These are phyloP conservation scores for Suhomyces vadensis DNA, from an alignment of 805 yeast genomes.

Conservation along the genomic window DNA sequence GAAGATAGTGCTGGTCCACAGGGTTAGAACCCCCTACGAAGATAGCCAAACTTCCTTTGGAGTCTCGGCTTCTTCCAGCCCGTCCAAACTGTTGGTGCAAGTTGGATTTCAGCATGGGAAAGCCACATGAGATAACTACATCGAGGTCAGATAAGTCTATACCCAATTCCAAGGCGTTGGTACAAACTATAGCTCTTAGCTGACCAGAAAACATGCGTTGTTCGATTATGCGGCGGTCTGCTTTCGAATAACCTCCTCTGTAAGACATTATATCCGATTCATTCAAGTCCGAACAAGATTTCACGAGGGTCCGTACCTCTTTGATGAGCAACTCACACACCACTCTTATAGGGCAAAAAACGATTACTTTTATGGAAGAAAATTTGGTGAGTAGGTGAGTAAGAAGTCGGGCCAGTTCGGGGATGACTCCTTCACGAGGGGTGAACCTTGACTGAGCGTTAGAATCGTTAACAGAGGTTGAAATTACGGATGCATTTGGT, in stretches of 20 bases:
- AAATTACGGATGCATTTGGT: background rate
- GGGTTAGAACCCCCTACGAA: conserved; percentile 83
- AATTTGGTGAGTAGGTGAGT: conserved; percentile 58
- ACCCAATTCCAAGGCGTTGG: conserved; percentile 94
- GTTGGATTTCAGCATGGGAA: conserved; percentile 83
- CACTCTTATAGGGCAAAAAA: conserved; percentile 83
- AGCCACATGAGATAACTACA: conserved; percentile 89
- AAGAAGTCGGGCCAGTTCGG: conserved; percentile 74
- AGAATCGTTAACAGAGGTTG: background rate
- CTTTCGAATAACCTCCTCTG: conserved; percentile 90
- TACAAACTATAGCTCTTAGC: conserved; percentile 83
- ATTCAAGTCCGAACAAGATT: conserved; percentile 32
- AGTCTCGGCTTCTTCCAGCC: conserved; percentile 79
- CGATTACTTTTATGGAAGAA: conserved; percentile 72
- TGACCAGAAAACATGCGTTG: conserved; percentile 86
- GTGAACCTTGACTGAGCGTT: conserved; percentile 15
- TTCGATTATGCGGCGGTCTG: conserved; percentile 86
- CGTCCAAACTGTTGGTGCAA: conserved; percentile 96
- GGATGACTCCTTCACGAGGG: conserved; percentile 64
- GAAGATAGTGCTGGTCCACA: conserved; percentile 80
- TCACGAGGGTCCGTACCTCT: conserved; percentile 55
- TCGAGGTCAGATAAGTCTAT: conserved; percentile 93
- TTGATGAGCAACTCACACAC: conserved; percentile 88
- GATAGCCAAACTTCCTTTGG: conserved; percentile 78
- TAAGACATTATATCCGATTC: conserved; percentile 80